Conservation (phyloP, 2,329 filamentous ascomycete genomes). For the Aspergillus vadensis region DNA sequence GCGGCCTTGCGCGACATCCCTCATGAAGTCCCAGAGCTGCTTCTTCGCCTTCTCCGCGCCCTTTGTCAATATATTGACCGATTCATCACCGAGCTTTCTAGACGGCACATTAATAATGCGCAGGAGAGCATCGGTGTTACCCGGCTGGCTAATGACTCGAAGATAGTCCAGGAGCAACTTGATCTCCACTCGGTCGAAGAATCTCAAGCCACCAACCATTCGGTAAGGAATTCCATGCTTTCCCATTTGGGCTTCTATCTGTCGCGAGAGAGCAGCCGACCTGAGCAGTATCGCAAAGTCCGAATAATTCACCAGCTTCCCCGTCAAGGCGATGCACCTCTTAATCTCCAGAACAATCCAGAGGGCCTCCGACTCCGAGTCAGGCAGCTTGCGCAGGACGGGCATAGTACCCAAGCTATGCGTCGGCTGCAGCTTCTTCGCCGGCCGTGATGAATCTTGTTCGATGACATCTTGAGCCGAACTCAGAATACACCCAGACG, state of each 20-base stretch:
- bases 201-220: slow-evolving; percentile 88
- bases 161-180: slow-evolving; percentile 87
- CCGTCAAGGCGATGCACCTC: slow-evolving; percentile 69
- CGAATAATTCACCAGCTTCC: slow-evolving; percentile 68
- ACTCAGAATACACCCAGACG: slow-evolving; percentile 78
- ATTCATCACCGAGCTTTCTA: slow-evolving; percentile 77
- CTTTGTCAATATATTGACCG: slow-evolving; percentile 71
- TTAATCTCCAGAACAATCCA: slow-evolving; percentile 89
- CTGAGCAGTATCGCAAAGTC: slow-evolving; percentile 88
- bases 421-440: slow-evolving; percentile 77
- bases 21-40: slow-evolving; percentile 75
- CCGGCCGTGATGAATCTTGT: slow-evolving; percentile 78
- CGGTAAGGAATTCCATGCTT: slow-evolving; percentile 81
- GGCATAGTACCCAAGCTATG: slow-evolving; percentile 78
- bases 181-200: slow-evolving; percentile 89
- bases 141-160: slow-evolving; percentile 77
- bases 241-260: slow-evolving; percentile 81
- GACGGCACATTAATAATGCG: slow-evolving; percentile 83
- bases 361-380: slow-evolving; percentile 71
- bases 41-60: slow-evolving; percentile 71
- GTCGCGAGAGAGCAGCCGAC: slow-evolving; percentile 76
- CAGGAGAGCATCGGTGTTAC: slow-evolving; percentile 82
- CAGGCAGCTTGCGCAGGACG: slow-evolving; percentile 74
- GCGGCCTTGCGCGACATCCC: slow-evolving; percentile 58
- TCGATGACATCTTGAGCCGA: slow-evolving; percentile 85